Conservation (phyloP, 495 filamentous ascomycete species). For the Talaromyces wortmannii region DNA sequence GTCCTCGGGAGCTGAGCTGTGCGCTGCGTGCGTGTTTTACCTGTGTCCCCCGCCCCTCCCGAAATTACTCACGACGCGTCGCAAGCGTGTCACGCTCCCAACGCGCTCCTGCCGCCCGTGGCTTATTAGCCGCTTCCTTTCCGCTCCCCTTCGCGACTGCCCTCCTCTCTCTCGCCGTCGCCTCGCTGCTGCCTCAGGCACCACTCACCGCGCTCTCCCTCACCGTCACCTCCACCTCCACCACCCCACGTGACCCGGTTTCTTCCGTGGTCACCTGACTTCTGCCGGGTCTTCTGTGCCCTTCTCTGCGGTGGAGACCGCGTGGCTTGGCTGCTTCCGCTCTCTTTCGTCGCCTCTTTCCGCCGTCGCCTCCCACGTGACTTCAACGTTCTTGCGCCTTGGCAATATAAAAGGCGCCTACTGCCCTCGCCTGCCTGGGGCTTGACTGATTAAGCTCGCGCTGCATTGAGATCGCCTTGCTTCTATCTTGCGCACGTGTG, state of each 20-base stretch:
- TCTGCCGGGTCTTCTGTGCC: no score
- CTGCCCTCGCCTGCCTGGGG: neutral
- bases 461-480: neutral
- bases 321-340: slow-evolving; percentile 1
- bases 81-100: neutral
- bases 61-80: slow-evolving; percentile 1
- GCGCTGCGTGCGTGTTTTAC: slow-evolving; percentile 12
- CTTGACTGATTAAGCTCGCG: no score
- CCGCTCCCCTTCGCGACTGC: slow-evolving; percentile 7
- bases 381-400: slow-evolving; percentile 26
- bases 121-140: slow-evolving; percentile 5
- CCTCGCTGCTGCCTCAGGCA: neutral
- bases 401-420: slow-evolving; percentile 37
- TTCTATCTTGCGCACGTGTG: neutral
- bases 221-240: neutral
- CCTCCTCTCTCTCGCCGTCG: slow-evolving; percentile 6
- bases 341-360: slow-evolving; percentile 6
- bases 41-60: slow-evolving; percentile 7
- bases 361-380: slow-evolving; percentile 34
- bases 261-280: slow-evolving; percentile 5
- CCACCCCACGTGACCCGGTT: slow-evolving; percentile 5
- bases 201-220: slow-evolving; percentile 4
- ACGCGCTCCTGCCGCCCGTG: slow-evolving; percentile 12
- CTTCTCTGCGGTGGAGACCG: no score
- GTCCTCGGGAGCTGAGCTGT: slow-evolving; percentile 26